Conservation (phyloP, 1,284 basidiomycete species). For the Tetrapyrgos nigripes region DNA sequence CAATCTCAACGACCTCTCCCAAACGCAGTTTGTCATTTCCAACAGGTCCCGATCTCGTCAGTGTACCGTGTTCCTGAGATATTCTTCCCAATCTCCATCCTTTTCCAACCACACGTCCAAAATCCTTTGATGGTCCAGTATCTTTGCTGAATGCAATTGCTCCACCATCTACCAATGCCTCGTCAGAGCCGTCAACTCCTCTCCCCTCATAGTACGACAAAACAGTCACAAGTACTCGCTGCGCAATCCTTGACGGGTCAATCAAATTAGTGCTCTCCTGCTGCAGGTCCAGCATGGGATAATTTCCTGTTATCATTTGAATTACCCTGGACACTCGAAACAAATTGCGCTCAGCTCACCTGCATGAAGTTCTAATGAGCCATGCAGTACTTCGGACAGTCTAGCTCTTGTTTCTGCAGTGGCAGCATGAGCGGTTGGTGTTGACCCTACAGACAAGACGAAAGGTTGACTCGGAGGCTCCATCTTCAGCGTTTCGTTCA, state of each 20-base stretch:
- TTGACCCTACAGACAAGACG: conserved; percentile 84
- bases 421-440: conserved; percentile 83
- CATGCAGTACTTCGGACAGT: conserved; percentile 58
- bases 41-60: conserved; percentile 47
- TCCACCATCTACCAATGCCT: conserved; percentile 82
- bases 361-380: conserved; percentile 77
- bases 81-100: conserved; percentile 78
- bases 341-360: conserved; percentile 43
- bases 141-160: conserved; percentile 89
- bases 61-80: conserved; percentile 84
- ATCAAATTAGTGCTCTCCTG: conserved; percentile 80
- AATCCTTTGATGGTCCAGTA: conserved; percentile 73
- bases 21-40: conserved; percentile 47
- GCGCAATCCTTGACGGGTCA: conserved; percentile 60
- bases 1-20: conserved; percentile 69
- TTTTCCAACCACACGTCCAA: conserved; percentile 72
- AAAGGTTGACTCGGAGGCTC: conserved; percentile 53
- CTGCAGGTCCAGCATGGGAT: conserved; percentile 86
- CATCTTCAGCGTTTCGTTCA: conserved; percentile 41
- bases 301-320: conserved; percentile 63
- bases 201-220: conserved; percentile 80
- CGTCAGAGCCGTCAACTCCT: conserved; percentile 64
- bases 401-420: conserved; percentile 54
- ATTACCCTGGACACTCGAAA: neutral
- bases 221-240: conserved; percentile 75